phyloP scores from a whole-genome alignment of 2,329 filamentous ascomycete species.

The Diaporthe citrichinensis region DNA sequence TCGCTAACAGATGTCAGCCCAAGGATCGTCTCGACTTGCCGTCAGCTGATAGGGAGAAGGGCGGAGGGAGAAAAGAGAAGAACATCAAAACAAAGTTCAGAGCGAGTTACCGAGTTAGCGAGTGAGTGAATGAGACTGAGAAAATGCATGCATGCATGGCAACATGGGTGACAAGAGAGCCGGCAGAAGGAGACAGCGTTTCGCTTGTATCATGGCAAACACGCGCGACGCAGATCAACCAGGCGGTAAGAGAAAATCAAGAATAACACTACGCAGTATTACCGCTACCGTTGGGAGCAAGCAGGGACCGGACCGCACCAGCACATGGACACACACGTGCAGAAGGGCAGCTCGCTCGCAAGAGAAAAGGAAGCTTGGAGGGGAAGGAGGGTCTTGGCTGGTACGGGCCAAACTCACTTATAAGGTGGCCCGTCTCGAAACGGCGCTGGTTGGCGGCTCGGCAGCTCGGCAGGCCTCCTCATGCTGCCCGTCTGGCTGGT shows the following conservation, averaged over 20 bases:
- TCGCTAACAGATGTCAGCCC: conserved; percentile 16
- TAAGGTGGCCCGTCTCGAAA: conserved; percentile 24
- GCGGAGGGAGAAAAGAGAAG: too few species aligned
- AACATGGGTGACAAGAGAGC: conserved; percentile 4
- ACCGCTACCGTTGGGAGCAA: too few species aligned
- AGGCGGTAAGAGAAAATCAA: conserved; percentile 13
- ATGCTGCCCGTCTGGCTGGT: conserved; percentile 3
- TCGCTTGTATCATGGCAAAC: conserved; percentile 19
- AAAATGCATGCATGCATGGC: neutral
- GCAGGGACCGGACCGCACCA: neutral
- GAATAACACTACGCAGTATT: neutral
- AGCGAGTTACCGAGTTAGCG: neutral
- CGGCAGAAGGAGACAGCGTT: neutral
- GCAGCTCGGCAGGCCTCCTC: conserved; percentile 29
- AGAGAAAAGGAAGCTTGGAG: conserved; percentile 26
- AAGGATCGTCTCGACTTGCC: conserved; percentile 22
- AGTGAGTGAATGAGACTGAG: neutral
- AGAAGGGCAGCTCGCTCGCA: conserved; percentile 8
- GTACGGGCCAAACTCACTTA: conserved; percentile 12
- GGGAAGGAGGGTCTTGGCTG: conserved; percentile 3
- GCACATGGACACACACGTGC: neutral
- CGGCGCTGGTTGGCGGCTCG: conserved; percentile 34
- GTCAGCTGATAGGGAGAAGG: neutral
- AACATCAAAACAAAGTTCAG: neutral
- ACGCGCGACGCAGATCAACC: conserved; percentile 20